Conservation (phyloP, 116 monocot genomes). For the Iris pallida region DNA sequence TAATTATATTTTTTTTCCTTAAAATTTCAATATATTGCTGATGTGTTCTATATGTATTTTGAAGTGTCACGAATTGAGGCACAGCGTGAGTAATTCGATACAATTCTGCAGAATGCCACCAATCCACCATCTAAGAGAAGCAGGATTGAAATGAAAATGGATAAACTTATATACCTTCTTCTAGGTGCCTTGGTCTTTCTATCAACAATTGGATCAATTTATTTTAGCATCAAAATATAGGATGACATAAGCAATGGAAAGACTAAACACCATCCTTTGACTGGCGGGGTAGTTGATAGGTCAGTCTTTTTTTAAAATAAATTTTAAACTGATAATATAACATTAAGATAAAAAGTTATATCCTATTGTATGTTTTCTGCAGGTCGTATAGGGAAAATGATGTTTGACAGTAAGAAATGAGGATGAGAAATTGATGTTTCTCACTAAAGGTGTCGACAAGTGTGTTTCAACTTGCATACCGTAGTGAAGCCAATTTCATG, state of each 20-base stretch:
- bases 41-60: too few relatives aligned
- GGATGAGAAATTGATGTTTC: constrained; percentile 54
- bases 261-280: constrained; percentile 44
- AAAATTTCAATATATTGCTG: too few relatives aligned
- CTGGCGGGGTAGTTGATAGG: constrained; percentile 33
- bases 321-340: neutral
- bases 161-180: constrained; percentile 66
- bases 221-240: constrained; percentile 49
- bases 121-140: constrained; percentile 71
- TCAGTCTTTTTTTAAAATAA: constrained; percentile 12
- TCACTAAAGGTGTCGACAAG: constrained; percentile 95
- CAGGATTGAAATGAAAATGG: constrained; percentile 67
- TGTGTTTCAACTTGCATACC: constrained; percentile 17
- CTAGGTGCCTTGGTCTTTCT: constrained; percentile 44
- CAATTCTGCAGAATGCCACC: constrained; percentile 75
- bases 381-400: constrained; percentile 72
- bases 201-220: constrained; percentile 50
- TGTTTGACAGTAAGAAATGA: constrained; percentile 68
- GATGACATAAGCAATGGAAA: constrained; percentile 36
- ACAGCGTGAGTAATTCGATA: too few relatives aligned
- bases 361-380: constrained; percentile 16
- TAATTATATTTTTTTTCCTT: too few relatives aligned
- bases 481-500: too few relatives aligned
- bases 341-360: neutral
- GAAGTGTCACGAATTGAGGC: too few relatives aligned